Conservation (phyloP, 192 early-diverging fungal genomes). For the Rhizophagus clarus region DNA sequence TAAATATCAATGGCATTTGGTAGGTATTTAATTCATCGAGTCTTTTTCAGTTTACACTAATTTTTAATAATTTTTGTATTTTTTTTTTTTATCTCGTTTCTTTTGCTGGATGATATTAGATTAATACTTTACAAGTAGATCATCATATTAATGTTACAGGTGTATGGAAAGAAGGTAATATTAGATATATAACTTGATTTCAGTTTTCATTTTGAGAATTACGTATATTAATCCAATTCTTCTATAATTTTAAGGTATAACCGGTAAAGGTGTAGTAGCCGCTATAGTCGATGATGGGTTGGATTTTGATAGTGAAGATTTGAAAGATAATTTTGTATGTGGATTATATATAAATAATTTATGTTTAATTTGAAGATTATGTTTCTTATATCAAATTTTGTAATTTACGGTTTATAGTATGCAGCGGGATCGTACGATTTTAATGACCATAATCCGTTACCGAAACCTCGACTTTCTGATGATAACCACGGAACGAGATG, state of each 20-base stretch:
- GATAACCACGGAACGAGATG: slow-evolving; percentile 97
- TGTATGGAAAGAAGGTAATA: slow-evolving; percentile 81
- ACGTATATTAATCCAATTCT: background rate
- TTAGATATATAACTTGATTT: background rate
- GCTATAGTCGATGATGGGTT: slow-evolving; percentile 96
- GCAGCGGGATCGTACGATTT: slow-evolving; percentile 93
- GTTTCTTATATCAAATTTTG: background rate
- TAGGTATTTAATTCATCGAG: slow-evolving; percentile 39
- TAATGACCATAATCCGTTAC: slow-evolving; percentile 76
- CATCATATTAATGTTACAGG: slow-evolving; percentile 93
- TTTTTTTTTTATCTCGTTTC: background rate
- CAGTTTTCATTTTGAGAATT: background rate
- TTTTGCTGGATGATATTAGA: slow-evolving; percentile 35
- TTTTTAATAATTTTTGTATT: background rate
- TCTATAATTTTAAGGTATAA: slow-evolving; percentile 58
- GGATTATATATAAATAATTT: background rate
- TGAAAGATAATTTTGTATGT: slow-evolving; percentile 86
- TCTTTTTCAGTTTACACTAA: background rate
- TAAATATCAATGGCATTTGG: slow-evolving; percentile 81
- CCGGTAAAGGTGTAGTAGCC: slow-evolving; percentile 84
- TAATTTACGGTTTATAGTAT: slow-evolving; percentile 44
- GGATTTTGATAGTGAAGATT: slow-evolving; percentile 82
- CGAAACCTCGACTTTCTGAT: slow-evolving; percentile 71
- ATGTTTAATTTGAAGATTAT: background rate
- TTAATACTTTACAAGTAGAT: slow-evolving; percentile 53